Conservation (phyloP, 1,139 yeast genomes). For the Casaregolazyma lundiana region DNA sequence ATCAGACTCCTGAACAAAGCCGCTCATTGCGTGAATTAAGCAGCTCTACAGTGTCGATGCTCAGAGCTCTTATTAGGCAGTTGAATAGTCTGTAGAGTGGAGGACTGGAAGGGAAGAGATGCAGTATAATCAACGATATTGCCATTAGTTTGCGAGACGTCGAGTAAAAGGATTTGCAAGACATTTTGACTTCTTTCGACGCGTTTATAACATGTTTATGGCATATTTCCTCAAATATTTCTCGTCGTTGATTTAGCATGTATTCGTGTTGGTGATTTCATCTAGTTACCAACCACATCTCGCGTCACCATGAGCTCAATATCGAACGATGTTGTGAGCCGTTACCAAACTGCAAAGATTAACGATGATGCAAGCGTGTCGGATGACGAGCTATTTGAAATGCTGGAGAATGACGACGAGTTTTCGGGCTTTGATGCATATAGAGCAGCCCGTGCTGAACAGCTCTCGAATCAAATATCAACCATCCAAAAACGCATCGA, state of each 20-base stretch:
- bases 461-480: conserved; percentile 27
- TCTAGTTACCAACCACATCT: not conserved
- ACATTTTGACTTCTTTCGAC: too few relatives aligned
- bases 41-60: not conserved
- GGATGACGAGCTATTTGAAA: conserved; percentile 30
- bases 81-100: conserved; percentile 4
- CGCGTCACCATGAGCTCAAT: conserved; percentile 5
- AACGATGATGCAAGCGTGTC: conserved; percentile 10
- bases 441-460: conserved; percentile 11
- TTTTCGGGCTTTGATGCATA: conserved; percentile 57
- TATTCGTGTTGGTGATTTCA: not conserved
- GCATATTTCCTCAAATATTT: too few relatives aligned
- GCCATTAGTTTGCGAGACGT: too few relatives aligned
- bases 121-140: not conserved
- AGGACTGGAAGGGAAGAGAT: not conserved
- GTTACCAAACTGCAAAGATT: conserved; percentile 3
- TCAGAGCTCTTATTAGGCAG: not conserved
- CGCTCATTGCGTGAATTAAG: conserved; percentile 4
- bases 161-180: too few relatives aligned
- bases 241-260: not conserved
- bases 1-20: not conserved
- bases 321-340: not conserved
- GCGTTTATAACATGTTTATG: too few relatives aligned
- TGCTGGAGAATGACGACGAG: conserved; percentile 50
- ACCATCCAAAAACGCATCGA: conserved; percentile 38